Base-by-base conservation (phyloP, 345 rosid genomes). In the Aquilaria malaccensis region DNA sequence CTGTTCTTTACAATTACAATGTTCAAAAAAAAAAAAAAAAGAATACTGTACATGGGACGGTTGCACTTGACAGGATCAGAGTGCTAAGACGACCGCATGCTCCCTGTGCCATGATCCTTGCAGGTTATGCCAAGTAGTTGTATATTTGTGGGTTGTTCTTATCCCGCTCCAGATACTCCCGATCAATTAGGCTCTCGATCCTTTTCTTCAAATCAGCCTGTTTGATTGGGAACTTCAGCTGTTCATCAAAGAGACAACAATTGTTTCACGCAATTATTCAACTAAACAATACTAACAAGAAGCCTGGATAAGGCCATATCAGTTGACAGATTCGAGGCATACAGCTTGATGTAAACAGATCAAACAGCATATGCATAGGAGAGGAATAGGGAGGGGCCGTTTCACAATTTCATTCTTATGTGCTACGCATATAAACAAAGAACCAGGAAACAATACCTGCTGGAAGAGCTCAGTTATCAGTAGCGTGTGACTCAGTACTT, bases 151-250 rank as follows among this genome's bases (percentile, higher is more conserved):
- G 96, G 76, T 94, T 94, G 87, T 65, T 94, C 83, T 88, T 90
- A 84, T 94, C 99, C 67, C 99, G 78, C 85, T 94, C 99, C 74
- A 94, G 78, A 84, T 94, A 94, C 73, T 94, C 99, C 73, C 99
- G 65, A 72, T 94, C 99, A 7, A 94, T 94, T 43, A 94, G 82
- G 73, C 96, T 86, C 72, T 90, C 99, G 30, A 94, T 90, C 69
- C 99, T 85, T 75, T 94, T 94, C 96, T 94, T 94, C 83, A 94
- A 72, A 76, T 94, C 99, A 6, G 89, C 86, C 2, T 97, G 96
- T 79, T 94, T 94, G 60, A 94, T 86, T 0, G 99, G 99, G 62
- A 90, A 94, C 77, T 94, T 94, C 31, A 94, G 96, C 97, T 94
- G 88, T 65, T 73, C 76, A 70, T 30, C 30, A 65, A 62, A 62